Evolutionary conservation across 2,329 filamentous ascomycete species (phyloP).

Genomic region (Sarocladium oryzae): DNA sequence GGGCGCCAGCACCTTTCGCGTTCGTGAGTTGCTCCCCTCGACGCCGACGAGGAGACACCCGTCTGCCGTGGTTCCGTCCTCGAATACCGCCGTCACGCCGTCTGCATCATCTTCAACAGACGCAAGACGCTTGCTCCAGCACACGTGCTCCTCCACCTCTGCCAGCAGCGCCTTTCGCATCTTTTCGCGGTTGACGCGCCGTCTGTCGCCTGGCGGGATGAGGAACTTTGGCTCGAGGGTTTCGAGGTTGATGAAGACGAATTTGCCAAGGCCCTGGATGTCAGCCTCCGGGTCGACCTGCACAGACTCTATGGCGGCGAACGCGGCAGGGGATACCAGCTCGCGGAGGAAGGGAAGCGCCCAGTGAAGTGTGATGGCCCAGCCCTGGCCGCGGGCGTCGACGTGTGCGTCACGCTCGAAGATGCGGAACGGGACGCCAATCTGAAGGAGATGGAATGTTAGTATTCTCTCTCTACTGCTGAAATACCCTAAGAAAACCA

Average conservation of each 20-base stretch:
- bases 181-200: slow-evolving; percentile 30
- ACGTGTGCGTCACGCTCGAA: slow-evolving; percentile 19
- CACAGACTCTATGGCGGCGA: slow-evolving; percentile 18
- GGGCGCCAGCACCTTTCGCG: slow-evolving; percentile 25
- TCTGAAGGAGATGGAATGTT: neutral
- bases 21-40: slow-evolving; percentile 31
- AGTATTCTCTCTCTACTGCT: neutral
- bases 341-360: slow-evolving; percentile 30
- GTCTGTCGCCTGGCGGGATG: slow-evolving; percentile 29
- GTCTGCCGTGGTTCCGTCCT: slow-evolving; percentile 24
- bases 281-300: slow-evolving; percentile 31
- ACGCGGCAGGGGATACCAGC: slow-evolving; percentile 18
- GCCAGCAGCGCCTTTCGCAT: slow-evolving; percentile 24
- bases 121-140: slow-evolving; percentile 26
- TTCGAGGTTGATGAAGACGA: slow-evolving; percentile 33
- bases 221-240: slow-evolving; percentile 30
- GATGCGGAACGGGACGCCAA: slow-evolving; percentile 1
- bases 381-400: slow-evolving; percentile 36
- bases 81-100: slow-evolving; percentile 22
- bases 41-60: slow-evolving; percentile 31
- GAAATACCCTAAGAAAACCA: too few relatives aligned
- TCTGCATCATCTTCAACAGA: slow-evolving; percentile 7
- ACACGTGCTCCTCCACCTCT: slow-evolving; percentile 22
- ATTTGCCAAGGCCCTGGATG: slow-evolving; percentile 30
- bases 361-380: slow-evolving; percentile 58